Conservation (phyloP, 2,329 filamentous ascomycete genomes). For the Scedosporium aurantiacum region DNA sequence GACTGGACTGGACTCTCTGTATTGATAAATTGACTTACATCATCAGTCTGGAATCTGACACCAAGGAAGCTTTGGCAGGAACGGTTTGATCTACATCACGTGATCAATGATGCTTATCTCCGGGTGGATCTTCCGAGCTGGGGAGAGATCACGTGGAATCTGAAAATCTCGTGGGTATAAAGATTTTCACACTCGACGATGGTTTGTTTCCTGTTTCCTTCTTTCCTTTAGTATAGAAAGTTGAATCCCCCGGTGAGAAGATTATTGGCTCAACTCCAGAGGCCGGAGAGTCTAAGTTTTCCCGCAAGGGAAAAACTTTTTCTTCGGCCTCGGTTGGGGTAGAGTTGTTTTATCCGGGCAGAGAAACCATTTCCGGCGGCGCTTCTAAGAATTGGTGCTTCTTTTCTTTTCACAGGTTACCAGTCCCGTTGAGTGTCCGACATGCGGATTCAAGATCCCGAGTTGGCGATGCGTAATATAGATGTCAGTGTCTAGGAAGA, state of each 20-base stretch:
- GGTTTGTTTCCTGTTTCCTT: slow-evolving; percentile 19
- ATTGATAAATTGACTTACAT: not conserved
- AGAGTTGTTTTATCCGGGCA: slow-evolving; percentile 50
- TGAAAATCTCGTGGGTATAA: not conserved
- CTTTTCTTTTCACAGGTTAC: slow-evolving; percentile 27
- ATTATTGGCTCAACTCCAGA: slow-evolving; percentile 37
- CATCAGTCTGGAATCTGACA: not conserved
- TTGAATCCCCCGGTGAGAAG: slow-evolving; percentile 46
- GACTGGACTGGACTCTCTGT: not conserved
- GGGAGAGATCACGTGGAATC: slow-evolving; percentile 4
- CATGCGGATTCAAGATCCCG: slow-evolving; percentile 23
- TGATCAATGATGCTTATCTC: not conserved
- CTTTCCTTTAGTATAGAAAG: slow-evolving; percentile 33
- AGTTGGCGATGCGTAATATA: not conserved
- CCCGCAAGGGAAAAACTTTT: not conserved
- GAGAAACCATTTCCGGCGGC: slow-evolving; percentile 35
- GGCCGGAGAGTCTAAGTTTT: not conserved
- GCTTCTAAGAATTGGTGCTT: slow-evolving; percentile 56
- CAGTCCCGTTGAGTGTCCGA: slow-evolving; percentile 56
- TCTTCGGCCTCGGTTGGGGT: slow-evolving; percentile 27
- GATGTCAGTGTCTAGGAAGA: not conserved
- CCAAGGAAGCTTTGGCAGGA: not conserved
- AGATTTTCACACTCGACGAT: not conserved
- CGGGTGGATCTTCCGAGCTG: not conserved
- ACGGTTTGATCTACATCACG: not conserved